Conservation (phyloP, 208 protist species). For the Acanthamoeba sp. region DNA sequence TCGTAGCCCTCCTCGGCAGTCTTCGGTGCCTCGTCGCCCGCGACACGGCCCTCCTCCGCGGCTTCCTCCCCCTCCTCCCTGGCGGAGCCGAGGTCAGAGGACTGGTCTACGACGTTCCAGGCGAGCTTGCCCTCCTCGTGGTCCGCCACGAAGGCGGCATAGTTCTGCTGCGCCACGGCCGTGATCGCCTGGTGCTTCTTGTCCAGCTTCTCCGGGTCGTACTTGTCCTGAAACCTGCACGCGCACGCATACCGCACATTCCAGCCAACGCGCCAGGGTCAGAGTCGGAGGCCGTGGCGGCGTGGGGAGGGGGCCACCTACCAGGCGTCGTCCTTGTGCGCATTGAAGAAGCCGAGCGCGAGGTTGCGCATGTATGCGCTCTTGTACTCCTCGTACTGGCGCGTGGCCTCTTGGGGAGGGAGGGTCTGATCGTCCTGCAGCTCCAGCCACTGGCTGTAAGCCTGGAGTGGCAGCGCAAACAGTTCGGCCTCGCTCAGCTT, state of each 20-base stretch:
- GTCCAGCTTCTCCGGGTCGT: conserved; percentile 49
- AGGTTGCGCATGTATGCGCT: conserved; percentile 54
- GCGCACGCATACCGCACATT: not conserved
- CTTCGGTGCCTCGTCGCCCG: not conserved
- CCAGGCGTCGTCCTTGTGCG: conserved; percentile 78
- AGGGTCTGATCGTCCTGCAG: conserved; percentile 53
- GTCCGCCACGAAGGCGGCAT: not conserved
- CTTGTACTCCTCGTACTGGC: conserved; percentile 79
- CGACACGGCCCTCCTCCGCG: not conserved
- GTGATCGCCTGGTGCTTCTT: conserved; percentile 37
- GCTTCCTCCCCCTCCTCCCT: not conserved
- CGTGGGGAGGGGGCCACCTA: not conserved
- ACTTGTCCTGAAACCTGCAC: conserved; percentile 67
- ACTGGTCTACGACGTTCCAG: not conserved
- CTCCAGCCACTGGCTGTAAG: conserved; percentile 74
- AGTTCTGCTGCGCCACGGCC: conserved; percentile 41
- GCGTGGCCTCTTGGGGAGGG: conserved; percentile 36
- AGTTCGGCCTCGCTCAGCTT: conserved; percentile 6
- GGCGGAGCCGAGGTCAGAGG: not conserved
- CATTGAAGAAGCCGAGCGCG: conserved; percentile 42
- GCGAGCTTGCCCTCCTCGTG: conserved; percentile 45
- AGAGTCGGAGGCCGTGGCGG: too few species aligned
- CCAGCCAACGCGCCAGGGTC: not conserved
- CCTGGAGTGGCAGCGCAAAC: conserved; percentile 30
- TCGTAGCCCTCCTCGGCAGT: conserved; percentile 10